Base-by-base conservation (phyloP, 2,329 filamentous ascomycete genomes). In the Cercospora citrullina region DNA sequence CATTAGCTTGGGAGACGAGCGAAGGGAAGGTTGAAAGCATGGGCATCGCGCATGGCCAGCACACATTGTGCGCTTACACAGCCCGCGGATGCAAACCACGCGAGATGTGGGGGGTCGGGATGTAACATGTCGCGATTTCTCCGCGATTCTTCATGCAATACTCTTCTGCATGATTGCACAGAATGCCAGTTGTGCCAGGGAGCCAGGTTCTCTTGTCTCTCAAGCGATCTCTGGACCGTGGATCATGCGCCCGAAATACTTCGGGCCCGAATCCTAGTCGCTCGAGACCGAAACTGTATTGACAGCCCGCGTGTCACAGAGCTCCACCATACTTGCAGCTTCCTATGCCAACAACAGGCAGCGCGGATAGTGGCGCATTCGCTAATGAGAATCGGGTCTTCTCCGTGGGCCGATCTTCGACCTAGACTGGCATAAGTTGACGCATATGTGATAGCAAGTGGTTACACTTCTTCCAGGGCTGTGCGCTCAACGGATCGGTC, bases 251-350 rank as follows among this genome's bases (percentile, higher is more conserved):
- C 33, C n/a, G 28, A 18, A 45, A 10, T 45, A 12, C 36, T 61
- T 42, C 36, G 59, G 36, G n/a, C 14, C 33, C 21, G 59, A 45
- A 45, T 30, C 33, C 59, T 61, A 36, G 59, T 28, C 58, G 21
- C 21, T 61, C 12, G n/a, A 14, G 16, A 42, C 16, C 18, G 59
- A 63, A 51, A 53, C 21, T 18, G 21, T 53, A 26, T 48, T 23
- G 60, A 53, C 60, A 63, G 60, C 42, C 60, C 30, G 18, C 12
- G 60, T 63, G 7, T 9, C 60, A 63, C 60, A 33, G 16, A 12
- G 10, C 42, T 62, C 36, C 59, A 36, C 16, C 31, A 36, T 14
- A 36, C 12, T 36, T 36, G 18, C 18, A 10, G 14, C 21, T n/a
- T 21, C 21, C 9, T 18, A 48, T 21, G 16, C 28, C 51, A 26